Percentiles rank a stretch among this genome's conserved stretches.
phyloP scores from a whole-genome alignment of 2,329 filamentous ascomycete species.

The Pseudocercospora fuligena region DNA sequence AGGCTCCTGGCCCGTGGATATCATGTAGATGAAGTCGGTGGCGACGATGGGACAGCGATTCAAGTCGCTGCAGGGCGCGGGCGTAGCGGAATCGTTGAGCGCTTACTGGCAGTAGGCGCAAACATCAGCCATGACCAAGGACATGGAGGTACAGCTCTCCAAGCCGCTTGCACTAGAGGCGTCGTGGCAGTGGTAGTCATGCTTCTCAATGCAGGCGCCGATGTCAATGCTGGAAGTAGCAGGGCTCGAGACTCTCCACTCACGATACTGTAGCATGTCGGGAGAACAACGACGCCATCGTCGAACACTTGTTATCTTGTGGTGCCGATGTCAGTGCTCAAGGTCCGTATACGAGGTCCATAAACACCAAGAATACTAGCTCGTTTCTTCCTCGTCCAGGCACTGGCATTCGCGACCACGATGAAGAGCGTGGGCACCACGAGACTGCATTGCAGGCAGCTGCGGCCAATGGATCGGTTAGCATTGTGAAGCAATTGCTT shows the following conservation, averaged over 20 bases:
- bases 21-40: conserved; percentile 1
- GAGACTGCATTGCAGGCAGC: conserved; percentile 25
- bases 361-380: neutral
- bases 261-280: conserved; percentile 8
- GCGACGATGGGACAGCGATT: conserved; percentile 68
- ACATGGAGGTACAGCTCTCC: neutral
- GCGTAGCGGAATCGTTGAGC: conserved; percentile 82
- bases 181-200: conserved; percentile 21
- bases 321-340: conserved; percentile 19
- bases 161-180: conserved; percentile 2
- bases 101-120: conserved; percentile 83
- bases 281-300: conserved; percentile 2
- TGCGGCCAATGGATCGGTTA: neutral
- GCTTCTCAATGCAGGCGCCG: conserved; percentile 29
- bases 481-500: conserved; percentile 27
- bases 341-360: neutral
- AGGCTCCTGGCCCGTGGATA: neutral
- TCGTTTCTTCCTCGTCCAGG: neutral
- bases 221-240: conserved; percentile 24
- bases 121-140: conserved; percentile 54
- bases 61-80: conserved; percentile 96
- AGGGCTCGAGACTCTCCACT: conserved; percentile 11
- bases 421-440: conserved; percentile 9
- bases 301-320: conserved; percentile 4
- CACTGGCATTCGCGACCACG: neutral